These are phyloP conservation scores for Coemansia pectinata DNA, from an alignment of 192 early-diverging fungal species.

Conservation along the genomic window DNA sequence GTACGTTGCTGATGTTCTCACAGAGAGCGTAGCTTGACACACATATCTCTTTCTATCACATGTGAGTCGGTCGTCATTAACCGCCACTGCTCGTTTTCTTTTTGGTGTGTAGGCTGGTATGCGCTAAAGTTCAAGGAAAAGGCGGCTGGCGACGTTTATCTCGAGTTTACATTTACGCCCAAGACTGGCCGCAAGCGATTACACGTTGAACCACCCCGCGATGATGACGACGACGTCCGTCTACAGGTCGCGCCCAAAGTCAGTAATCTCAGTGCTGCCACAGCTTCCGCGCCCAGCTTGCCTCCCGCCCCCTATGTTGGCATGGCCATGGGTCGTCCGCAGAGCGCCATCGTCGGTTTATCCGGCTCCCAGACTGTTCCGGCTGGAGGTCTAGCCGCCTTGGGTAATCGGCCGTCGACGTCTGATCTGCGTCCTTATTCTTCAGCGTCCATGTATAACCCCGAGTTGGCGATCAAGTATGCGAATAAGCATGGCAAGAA, in stretches of 20 bases:
- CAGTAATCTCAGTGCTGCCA: constrained; percentile 5
- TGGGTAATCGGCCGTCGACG: constrained; percentile 36
- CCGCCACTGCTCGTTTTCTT: background rate
- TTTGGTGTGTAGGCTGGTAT: constrained; percentile 48
- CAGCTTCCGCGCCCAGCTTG: constrained; percentile 32
- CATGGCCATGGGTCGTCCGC: constrained; percentile 2
- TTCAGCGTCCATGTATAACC: constrained; percentile 48
- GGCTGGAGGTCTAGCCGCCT: background rate
- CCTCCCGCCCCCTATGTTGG: constrained; percentile 5
- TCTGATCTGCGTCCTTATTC: constrained; percentile 54
- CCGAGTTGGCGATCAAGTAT: constrained; percentile 49
- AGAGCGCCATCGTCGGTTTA: background rate
- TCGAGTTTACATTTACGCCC: constrained; percentile 53
- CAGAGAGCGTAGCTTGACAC: background rate
- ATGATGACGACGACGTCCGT: constrained; percentile 23
- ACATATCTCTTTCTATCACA: background rate
- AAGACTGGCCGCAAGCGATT: constrained; percentile 34
- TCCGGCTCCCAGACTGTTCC: constrained; percentile 1
- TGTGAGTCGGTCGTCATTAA: background rate
- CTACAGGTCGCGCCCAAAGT: constrained; percentile 20
- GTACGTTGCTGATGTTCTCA: constrained; percentile 16
- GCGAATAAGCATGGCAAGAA: constrained; percentile 53
- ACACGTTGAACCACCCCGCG: constrained; percentile 1
- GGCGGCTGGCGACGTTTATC: constrained; percentile 46
- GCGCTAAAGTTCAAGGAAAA: constrained; percentile 44